Percentiles rank a stretch among this genome's conserved stretches.
Conservation (phyloP, 2,329 filamentous ascomycete genomes). For the Botrytis aclada region DNA sequence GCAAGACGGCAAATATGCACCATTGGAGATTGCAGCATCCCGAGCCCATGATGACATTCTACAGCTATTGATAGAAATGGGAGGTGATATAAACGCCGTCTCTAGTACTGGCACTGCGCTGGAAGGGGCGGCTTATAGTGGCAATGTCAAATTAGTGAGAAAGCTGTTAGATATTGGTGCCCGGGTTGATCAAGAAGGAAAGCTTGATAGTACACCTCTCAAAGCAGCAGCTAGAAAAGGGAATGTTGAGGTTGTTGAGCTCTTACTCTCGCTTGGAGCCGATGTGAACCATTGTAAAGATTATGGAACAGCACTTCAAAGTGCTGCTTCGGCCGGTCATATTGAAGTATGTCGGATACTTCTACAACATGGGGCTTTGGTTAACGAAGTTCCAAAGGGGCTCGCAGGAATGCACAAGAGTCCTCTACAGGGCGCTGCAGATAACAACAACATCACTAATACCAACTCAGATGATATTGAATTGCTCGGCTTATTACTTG, state of each 20-base stretch:
- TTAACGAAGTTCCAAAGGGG: too few species aligned
- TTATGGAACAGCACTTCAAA: background rate
- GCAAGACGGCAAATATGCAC: conserved; percentile 6
- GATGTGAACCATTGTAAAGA: background rate
- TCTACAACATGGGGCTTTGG: too few species aligned
- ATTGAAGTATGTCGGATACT: too few species aligned
- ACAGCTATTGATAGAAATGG: conserved; percentile 34
- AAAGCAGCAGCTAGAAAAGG: background rate
- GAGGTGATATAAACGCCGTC: conserved; percentile 30
- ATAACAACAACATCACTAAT: too few species aligned
- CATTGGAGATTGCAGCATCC: conserved; percentile 19
- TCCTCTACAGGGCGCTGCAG: too few species aligned
- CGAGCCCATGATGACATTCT: conserved; percentile 33
- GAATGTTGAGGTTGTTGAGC: background rate
- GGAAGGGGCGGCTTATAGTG: background rate
- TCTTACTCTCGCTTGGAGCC: conserved; percentile 11
- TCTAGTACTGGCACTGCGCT: conserved; percentile 5
- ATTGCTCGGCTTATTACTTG: too few species aligned
- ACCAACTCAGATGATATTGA: too few species aligned
- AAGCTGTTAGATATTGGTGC: conserved; percentile 20
- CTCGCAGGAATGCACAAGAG: too few species aligned
- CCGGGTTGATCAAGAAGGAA: conserved; percentile 2
- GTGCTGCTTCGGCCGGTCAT: background rate
- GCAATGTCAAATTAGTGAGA: background rate
- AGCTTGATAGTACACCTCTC: background rate